phyloP scores from a whole-genome alignment of 2,329 filamentous ascomycete species.

The Beauveria australis region DNA sequence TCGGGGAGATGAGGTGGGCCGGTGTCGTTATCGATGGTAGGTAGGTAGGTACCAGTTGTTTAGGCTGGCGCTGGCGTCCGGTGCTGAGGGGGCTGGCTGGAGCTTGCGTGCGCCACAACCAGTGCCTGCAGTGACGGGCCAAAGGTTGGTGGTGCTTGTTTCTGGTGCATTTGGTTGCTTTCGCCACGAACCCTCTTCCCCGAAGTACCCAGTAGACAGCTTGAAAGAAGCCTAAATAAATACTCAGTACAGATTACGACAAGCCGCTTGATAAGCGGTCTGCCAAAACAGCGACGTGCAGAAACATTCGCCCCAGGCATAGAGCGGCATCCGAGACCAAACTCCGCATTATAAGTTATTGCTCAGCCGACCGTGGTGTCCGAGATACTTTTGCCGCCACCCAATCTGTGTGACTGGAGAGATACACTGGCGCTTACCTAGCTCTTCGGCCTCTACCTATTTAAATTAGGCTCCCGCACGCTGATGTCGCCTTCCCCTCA shows the following conservation, averaged over 20 bases:
- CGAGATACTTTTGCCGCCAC: background rate
- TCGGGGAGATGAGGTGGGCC: slow-evolving; percentile 5
- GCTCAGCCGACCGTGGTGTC: background rate
- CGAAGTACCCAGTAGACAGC: background rate
- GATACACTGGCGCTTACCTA: background rate
- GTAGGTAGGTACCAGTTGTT: background rate
- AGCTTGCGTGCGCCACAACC: slow-evolving; percentile 6
- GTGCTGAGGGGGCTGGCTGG: background rate
- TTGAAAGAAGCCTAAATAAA: no score
- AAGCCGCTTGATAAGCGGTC: background rate
- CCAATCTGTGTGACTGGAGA: background rate
- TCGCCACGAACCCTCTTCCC: no score
- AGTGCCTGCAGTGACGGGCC: background rate
- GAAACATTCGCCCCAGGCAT: background rate
- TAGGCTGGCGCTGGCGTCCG: slow-evolving; percentile 1
- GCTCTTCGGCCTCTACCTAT: background rate
- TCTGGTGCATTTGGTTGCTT: background rate
- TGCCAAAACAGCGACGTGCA: background rate
- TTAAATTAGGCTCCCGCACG: no score
- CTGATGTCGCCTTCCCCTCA: background rate
- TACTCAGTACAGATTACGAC: no score
- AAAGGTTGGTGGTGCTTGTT: background rate
- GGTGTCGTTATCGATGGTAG: slow-evolving; percentile 10
- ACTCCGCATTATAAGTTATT: background rate
- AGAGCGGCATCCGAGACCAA: background rate